Base-by-base conservation (phyloP, 2,329 filamentous ascomycete species). In the Colletotrichum sp. region DNA sequence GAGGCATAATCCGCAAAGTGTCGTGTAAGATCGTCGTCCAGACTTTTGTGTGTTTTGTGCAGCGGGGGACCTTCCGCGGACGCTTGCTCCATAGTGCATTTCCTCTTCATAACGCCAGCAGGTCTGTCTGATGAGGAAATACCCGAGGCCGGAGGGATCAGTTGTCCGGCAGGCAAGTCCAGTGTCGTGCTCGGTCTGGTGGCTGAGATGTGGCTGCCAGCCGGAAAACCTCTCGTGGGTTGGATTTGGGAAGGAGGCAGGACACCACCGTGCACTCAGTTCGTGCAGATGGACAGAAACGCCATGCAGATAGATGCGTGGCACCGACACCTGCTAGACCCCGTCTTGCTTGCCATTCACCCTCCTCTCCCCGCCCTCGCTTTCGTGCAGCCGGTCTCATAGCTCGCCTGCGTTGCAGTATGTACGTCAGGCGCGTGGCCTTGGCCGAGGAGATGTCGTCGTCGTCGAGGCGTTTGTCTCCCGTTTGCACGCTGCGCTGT, bases 161-260 rank as follows among this genome's bases (percentile, higher is more conserved):
- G 21, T 13, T 21, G 36, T 5, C 13, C 36, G 12, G 36, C 38
- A 56, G 38, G 56, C 30, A 70, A 56, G 26, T 30, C 36, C 36
- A 38, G 16, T 32, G 62, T 48, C 36, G 61, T 28, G 38, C 34
- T 69, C 56, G 56, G 38, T 30, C 58, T 38, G 26, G 62, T 63
- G 69, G 62, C 62, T 67, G 43, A 74, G 56, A 66, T 65, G 30
- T 58, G 73, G 69, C 26, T 75, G 73, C 55, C 38, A 34, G 62
- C 56, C 28, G 67, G n/a, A 38, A 34, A 52, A 13, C 43, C n/a
- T 34, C 26, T 69, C 66, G 52, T 62, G 26, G 43, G 58, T 56
- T 30, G 30, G 30, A 58, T 48, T 12, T n/a, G 43, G 43, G 43
- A 21, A 48, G 43, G 43, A 48, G 43, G 28, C 18, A 21, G 59